Evolutionary conservation across 2,329 filamentous ascomycete species (phyloP), one percentile per base, ranked within the genome.

Genomic region (Hirsutella thompsonii): DNA sequence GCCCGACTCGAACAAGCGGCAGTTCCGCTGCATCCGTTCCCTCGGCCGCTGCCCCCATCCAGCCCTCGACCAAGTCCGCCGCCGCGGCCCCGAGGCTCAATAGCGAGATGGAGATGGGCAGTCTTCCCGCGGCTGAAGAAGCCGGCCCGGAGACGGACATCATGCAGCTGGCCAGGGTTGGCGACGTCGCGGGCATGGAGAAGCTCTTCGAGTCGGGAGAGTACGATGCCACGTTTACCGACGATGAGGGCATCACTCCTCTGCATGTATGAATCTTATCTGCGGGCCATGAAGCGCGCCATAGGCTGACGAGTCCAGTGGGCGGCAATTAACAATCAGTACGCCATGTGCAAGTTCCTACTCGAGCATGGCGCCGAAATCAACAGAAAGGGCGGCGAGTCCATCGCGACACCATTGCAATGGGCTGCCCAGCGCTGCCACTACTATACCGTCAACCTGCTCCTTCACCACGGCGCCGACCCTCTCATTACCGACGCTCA

Each of bases 271-370:
- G 75, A 67, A 23, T 3, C 37, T 20, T 18, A 5, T 26, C 20
- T 11, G 34, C 18, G 14, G n/a, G 5, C 5, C 35, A 8, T 34
- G 16, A 19, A 34, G 32, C 32, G 16, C 8, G 13, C 13, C 4
- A 14, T 34, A 16, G 18, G 14, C 35, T 33, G 8, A 10, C 35
- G 32, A 39, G 18, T 21, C 40, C 58, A 98, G 87, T 98, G 92
- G 92, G 92, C 92, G 37, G 87, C 93, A 30, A 96, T 98, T 61
- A 98, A 98, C 67, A 96, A 96, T 57, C 92, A 95, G 60, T 93
- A 90, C 66, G 85, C 86, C 50, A 88, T 96, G 70, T 95, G 90
- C 74, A 90, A 92, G 61, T 95, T 93, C 63, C 79, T 98, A 36
- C 76, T 98, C 57, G 84, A 76, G 38, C 64, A 69, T 47, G 88